These are phyloP conservation scores for Pseudogymnoascus sp. DNA, from an alignment of 2,329 filamentous ascomycete genomes.

Conservation along the genomic window DNA sequence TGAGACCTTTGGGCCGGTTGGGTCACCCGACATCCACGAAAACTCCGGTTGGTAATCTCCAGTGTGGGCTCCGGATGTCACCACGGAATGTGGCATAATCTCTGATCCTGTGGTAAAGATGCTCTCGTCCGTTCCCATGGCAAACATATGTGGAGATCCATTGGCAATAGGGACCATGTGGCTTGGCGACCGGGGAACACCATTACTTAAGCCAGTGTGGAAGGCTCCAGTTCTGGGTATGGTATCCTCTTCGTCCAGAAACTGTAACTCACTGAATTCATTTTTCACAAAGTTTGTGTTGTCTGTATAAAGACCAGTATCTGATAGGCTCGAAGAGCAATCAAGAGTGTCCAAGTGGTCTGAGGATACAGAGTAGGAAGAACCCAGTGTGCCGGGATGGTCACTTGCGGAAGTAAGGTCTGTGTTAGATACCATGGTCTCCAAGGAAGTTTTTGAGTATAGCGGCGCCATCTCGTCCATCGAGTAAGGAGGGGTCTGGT, in stretches of 20 bases:
- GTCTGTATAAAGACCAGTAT: constrained; percentile 22
- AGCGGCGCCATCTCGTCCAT: constrained; percentile 23
- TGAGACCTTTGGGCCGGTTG: constrained; percentile 16
- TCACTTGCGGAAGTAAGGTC: constrained; percentile 18
- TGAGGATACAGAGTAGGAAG: constrained; percentile 26
- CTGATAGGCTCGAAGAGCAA: constrained; percentile 25
- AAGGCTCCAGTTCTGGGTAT: constrained; percentile 9
- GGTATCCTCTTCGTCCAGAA: constrained; percentile 21
- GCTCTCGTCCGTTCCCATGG: neutral
- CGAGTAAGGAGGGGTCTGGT: constrained; percentile 18
- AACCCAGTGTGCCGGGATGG: constrained; percentile 23
- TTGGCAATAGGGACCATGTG: constrained; percentile 16
- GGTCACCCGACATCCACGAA: constrained; percentile 21
- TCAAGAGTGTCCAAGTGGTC: constrained; percentile 24
- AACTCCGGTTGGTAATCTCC: constrained; percentile 17
- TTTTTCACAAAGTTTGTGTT: constrained; percentile 23
- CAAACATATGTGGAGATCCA: constrained; percentile 9
- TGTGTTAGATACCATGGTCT: constrained; percentile 22
- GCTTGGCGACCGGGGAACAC: constrained; percentile 9
- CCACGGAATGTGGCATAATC: constrained; percentile 7
- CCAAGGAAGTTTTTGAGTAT: constrained; percentile 24
- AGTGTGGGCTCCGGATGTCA: constrained; percentile 11
- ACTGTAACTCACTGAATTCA: constrained; percentile 23
- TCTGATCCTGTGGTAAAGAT: constrained; percentile 16
- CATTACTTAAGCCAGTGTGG: constrained; percentile 19